These are phyloP conservation scores for Suhomyces xylopsoci DNA, from an alignment of 805 yeast species.

Conservation along the genomic window DNA sequence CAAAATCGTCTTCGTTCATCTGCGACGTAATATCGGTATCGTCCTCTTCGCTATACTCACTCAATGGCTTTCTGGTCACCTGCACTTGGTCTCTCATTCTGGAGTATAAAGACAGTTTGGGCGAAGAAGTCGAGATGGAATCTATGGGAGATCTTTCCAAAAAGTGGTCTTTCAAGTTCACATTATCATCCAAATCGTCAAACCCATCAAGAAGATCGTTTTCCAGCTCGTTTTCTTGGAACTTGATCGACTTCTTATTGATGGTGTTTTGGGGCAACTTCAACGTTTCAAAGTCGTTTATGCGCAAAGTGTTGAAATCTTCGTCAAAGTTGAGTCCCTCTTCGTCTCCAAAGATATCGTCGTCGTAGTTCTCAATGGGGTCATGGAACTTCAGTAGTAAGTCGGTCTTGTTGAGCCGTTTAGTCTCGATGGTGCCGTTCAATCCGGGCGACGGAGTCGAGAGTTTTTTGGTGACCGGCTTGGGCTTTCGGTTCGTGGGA, in stretches of 20 bases:
- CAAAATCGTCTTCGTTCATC: conserved; percentile 37
- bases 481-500: conserved; percentile 8
- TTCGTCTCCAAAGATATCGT: conserved; percentile 26
- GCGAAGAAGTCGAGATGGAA: conserved; percentile 24
- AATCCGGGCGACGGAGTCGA: conserved; percentile 10
- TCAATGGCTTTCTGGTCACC: conserved; percentile 22
- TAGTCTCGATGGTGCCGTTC: conserved; percentile 1
- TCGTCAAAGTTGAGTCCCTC: conserved; percentile 20
- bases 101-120: conserved; percentile 14
- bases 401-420: conserved; percentile 13
- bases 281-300: conserved; percentile 11
- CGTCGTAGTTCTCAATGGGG: conserved; percentile 13
- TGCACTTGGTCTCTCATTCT: conserved; percentile 1
- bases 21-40: conserved; percentile 40
- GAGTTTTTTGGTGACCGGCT: conserved; percentile 7
- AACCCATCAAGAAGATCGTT: conserved; percentile 1
- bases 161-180: background rate
- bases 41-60: conserved; percentile 37
- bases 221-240: conserved; percentile 3
- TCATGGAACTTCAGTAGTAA: conserved; percentile 22
- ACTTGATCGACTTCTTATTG: background rate
- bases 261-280: background rate
- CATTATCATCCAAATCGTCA: background rate
- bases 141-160: conserved; percentile 17
- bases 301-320: conserved; percentile 25